A percentile compares a stretch with the other conserved stretches of the same genome.
phyloP scores from a whole-genome alignment of 2,329 filamentous ascomycete species.

The Xylogone sp. region DNA sequence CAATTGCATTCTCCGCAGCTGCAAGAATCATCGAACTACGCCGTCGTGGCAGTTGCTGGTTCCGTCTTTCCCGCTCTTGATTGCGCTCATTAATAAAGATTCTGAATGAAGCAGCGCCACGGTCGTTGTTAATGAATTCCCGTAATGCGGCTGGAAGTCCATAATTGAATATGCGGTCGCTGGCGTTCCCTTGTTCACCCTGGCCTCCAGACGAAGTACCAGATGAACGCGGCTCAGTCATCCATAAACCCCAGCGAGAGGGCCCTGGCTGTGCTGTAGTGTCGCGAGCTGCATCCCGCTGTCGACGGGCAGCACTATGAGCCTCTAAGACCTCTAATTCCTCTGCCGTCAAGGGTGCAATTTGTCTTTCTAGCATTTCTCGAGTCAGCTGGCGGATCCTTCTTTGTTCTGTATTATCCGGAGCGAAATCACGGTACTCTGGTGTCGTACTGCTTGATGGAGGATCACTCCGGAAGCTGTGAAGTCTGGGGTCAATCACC shows the following conservation, averaged over 20 bases:
- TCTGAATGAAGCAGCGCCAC: constrained; percentile 24
- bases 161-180: constrained; percentile 16
- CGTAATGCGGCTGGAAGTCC: constrained; percentile 22
- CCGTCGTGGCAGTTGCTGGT: constrained; percentile 19
- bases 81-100: constrained; percentile 30
- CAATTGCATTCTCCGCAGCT: constrained; percentile 17
- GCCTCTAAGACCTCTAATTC: constrained; percentile 56
- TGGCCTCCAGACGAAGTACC: not conserved
- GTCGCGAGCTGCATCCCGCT: constrained; percentile 26
- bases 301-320: constrained; percentile 48
- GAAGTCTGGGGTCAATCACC: constrained; percentile 23
- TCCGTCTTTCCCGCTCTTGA: constrained; percentile 26
- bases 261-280: not conserved
- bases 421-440: constrained; percentile 21
- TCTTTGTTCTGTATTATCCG: constrained; percentile 15
- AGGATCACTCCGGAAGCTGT: constrained; percentile 16
- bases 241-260: not conserved
- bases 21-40: constrained; percentile 21
- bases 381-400: constrained; percentile 21
- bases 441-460: constrained; percentile 20
- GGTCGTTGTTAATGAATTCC: constrained; percentile 26
- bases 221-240: constrained; percentile 1
- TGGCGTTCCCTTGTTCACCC: constrained; percentile 7
- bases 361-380: constrained; percentile 37
- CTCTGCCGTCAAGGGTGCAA: constrained; percentile 48